Percentiles rank a stretch among this genome's conserved stretches.
These are phyloP conservation scores for Cercophora scortea DNA, from an alignment of 495 filamentous ascomycete species.

Conservation along the genomic window DNA sequence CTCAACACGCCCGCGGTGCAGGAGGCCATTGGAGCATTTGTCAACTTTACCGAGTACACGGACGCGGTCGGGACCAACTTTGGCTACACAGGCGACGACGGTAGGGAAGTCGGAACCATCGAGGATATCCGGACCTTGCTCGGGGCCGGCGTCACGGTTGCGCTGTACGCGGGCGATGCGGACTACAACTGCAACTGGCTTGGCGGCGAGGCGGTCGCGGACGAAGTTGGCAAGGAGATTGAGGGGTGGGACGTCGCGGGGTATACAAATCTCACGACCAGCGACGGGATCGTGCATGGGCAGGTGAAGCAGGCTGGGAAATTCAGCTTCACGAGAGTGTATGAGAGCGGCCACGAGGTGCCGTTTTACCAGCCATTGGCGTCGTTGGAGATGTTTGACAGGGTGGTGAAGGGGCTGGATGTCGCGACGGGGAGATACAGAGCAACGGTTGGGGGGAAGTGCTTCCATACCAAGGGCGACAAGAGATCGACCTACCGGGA, in stretches of 20 bases:
- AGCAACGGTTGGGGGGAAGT: slow-evolving; percentile 14
- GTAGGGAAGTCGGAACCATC: slow-evolving; percentile 42
- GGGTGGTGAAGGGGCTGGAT: slow-evolving; percentile 48
- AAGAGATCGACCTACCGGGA: slow-evolving; percentile 46
- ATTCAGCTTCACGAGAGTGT: slow-evolving; percentile 58
- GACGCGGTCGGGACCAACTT: slow-evolving; percentile 43
- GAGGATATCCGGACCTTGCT: slow-evolving; percentile 43
- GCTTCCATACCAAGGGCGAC: slow-evolving; percentile 43
- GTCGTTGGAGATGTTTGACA: slow-evolving; percentile 52
- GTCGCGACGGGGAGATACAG: slow-evolving; percentile 46
- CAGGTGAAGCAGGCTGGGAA: slow-evolving; percentile 55
- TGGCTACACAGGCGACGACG: slow-evolving; percentile 48
- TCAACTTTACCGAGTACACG: slow-evolving; percentile 46
- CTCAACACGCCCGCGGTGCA: slow-evolving; percentile 50
- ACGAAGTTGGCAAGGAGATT: slow-evolving; percentile 35
- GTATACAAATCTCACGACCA: slow-evolving; percentile 45
- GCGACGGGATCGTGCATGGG: slow-evolving; percentile 51
- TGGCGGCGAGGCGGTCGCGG: slow-evolving; percentile 41
- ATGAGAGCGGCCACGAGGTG: slow-evolving; percentile 59
- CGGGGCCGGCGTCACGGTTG: slow-evolving; percentile 43
- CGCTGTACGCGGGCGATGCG: slow-evolving; percentile 53
- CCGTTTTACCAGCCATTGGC: slow-evolving; percentile 63
- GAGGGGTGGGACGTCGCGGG: slow-evolving; percentile 43
- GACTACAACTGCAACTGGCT: slow-evolving; percentile 40
- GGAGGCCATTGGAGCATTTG: slow-evolving; percentile 49